These are phyloP conservation scores for Penicillium verrucosum DNA, from an alignment of 2,329 filamentous ascomycete genomes.

Conservation along the genomic window DNA sequence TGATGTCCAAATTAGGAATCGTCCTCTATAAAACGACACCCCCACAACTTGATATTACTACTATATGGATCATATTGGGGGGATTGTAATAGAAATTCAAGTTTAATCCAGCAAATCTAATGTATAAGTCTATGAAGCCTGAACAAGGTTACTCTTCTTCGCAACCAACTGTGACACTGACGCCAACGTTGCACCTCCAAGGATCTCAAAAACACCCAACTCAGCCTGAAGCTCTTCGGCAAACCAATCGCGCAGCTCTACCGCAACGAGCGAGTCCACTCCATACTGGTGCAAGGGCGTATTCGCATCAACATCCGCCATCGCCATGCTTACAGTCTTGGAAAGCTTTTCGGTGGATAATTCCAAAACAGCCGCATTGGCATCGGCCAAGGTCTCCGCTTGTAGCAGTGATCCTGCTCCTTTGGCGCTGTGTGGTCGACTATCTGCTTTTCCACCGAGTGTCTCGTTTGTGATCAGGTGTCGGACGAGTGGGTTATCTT, in stretches of 20 bases:
- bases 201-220: conserved; percentile 40
- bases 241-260: conserved; percentile 46
- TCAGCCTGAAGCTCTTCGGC: conserved; percentile 31
- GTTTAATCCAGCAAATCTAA: neutral
- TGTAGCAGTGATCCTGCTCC: neutral
- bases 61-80: too few species aligned
- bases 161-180: neutral
- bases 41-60: neutral
- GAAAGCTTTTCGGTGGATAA: conserved; percentile 32
- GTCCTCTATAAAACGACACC: neutral
- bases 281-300: conserved; percentile 35
- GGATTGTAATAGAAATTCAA: neutral
- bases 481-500: neutral
- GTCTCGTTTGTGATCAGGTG: neutral
- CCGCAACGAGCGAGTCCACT: conserved; percentile 45
- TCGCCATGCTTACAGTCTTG: conserved; percentile 32
- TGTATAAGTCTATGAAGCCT: neutral
- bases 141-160: neutral
- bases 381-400: neutral
- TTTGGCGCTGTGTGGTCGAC: neutral
- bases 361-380: conserved; percentile 16
- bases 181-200: conserved; percentile 29
- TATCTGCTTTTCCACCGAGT: neutral
- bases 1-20: neutral
- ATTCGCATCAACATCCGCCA: conserved; percentile 28